Conservation (phyloP, 371 early-diverging fungal genomes). For the Mortierella sp. region DNA sequence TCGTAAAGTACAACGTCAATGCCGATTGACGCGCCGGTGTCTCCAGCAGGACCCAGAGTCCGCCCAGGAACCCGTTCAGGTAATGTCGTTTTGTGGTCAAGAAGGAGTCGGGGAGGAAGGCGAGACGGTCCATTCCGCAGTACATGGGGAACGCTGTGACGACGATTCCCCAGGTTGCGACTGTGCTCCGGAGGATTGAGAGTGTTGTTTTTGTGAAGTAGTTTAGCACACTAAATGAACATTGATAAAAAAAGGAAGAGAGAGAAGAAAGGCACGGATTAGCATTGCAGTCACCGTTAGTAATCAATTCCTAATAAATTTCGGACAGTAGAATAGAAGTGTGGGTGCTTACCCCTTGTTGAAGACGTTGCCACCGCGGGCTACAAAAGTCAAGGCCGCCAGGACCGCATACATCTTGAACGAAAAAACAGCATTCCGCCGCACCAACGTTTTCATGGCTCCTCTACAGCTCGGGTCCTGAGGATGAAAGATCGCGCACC, state of each 20-base stretch:
- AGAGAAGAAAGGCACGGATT: too few species aligned
- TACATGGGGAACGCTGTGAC: slow-evolving; percentile 5
- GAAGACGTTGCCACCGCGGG: slow-evolving; percentile 17
- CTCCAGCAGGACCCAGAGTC: slow-evolving; percentile 47
- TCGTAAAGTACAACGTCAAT: slow-evolving; percentile 37
- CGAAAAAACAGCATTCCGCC: not conserved
- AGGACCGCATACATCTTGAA: slow-evolving; percentile 19
- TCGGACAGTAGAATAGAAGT: not conserved
- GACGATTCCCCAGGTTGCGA: slow-evolving; percentile 15
- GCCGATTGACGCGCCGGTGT: slow-evolving; percentile 24
- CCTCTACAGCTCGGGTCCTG: slow-evolving; percentile 17
- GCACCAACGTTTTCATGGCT: not conserved
- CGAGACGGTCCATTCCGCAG: slow-evolving; percentile 4
- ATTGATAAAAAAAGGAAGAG: not conserved
- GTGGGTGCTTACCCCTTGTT: slow-evolving; percentile 14
- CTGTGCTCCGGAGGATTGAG: not conserved
- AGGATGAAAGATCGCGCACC: slow-evolving; percentile 47
- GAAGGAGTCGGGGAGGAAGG: not conserved
- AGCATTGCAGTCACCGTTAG: not conserved
- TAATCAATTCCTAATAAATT: too few species aligned
- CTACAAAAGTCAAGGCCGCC: slow-evolving; percentile 9
- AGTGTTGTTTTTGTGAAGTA: slow-evolving; percentile 8
- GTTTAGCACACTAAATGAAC: not conserved
- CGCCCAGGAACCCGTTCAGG: slow-evolving; percentile 46
- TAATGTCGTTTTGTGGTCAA: slow-evolving; percentile 31